phyloP scores from a whole-genome alignment of 2,329 filamentous ascomycete genomes.

The Byssothecium circinans region DNA sequence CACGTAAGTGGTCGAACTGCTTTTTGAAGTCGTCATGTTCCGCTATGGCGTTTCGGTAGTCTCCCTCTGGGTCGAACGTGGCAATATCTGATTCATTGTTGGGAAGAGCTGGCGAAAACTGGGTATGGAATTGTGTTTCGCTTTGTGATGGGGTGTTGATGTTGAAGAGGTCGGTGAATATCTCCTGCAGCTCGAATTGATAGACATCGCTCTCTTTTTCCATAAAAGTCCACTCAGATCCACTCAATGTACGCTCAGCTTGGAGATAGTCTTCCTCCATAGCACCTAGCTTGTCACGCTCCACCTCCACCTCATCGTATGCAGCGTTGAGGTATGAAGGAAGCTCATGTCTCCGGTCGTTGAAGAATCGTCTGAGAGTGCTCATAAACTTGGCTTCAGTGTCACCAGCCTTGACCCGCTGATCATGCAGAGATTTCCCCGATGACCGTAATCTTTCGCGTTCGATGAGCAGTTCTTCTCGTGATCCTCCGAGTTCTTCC shows the following conservation, averaged over 20 bases:
- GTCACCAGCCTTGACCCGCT: conserved; percentile 11
- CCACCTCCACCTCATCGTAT: conserved; percentile 12
- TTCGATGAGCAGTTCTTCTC: conserved; percentile 13
- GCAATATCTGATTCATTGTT: not conserved
- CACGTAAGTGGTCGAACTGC: conserved; percentile 10
- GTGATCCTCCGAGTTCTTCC: conserved; percentile 1
- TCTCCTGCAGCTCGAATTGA: conserved; percentile 15
- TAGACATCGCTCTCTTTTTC: conserved; percentile 23
- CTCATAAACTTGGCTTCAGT: conserved; percentile 18
- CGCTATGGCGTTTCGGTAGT: conserved; percentile 4
- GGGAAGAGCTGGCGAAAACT: conserved; percentile 1
- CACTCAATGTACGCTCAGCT: conserved; percentile 15
- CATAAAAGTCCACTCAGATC: conserved; percentile 21
- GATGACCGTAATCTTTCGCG: conserved; percentile 9
- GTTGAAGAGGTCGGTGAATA: not conserved
- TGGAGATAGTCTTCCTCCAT: conserved; percentile 22
- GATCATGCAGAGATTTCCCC: conserved; percentile 6
- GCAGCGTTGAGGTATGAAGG: conserved; percentile 7
- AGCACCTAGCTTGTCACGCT: conserved; percentile 16
- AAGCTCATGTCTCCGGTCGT: conserved; percentile 2
- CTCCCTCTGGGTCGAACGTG: not conserved
- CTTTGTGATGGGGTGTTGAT: not conserved
- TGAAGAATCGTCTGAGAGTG: conserved; percentile 8
- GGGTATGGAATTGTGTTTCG: not conserved
- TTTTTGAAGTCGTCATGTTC: conserved; percentile 7